phyloP scores from a whole-genome alignment of 2,329 filamentous ascomycete species.

The Helotiales sp. region DNA sequence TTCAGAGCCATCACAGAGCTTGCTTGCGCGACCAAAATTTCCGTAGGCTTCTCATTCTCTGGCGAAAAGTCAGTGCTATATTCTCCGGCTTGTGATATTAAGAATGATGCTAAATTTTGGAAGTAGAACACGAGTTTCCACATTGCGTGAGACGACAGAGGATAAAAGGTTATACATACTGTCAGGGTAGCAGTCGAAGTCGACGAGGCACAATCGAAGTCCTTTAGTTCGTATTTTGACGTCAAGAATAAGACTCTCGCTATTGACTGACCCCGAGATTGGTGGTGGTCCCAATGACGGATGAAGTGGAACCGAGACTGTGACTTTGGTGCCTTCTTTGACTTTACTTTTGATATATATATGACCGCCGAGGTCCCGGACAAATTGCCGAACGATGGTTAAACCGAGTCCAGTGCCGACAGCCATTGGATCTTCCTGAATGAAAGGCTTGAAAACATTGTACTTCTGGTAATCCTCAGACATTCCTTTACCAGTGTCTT shows the following conservation, averaged over 20 bases:
- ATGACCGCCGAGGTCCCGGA: slow-evolving; percentile 62
- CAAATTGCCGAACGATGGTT: slow-evolving; percentile 64
- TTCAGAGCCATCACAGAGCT: slow-evolving; percentile 26
- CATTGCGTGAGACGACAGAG: no score
- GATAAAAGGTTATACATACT: no score
- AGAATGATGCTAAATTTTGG: no score
- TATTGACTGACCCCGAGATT: background rate
- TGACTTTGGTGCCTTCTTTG: slow-evolving; percentile 58
- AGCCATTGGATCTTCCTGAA: slow-evolving; percentile 64
- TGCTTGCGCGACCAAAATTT: slow-evolving; percentile 21
- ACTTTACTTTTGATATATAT: slow-evolving; percentile 62
- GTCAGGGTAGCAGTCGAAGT: slow-evolving; percentile 28
- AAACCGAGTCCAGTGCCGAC: slow-evolving; percentile 66
- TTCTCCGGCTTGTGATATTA: no score
- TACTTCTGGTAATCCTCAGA: slow-evolving; percentile 62
- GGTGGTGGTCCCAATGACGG: background rate
- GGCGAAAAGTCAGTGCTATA: background rate
- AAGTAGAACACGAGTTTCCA: no score
- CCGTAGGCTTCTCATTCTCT: slow-evolving; percentile 21
- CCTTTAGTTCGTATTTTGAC: slow-evolving; percentile 22
- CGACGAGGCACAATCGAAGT: slow-evolving; percentile 30
- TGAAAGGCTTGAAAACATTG: slow-evolving; percentile 63
- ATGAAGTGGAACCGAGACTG: slow-evolving; percentile 50
- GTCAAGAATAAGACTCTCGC: slow-evolving; percentile 15
- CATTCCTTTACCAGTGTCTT: slow-evolving; percentile 67